Evolutionary conservation across 2,329 filamentous ascomycete genomes (phyloP), one percentile per base, ranked within the genome.

Genomic region (Magnaporthiopsis incrustans): DNA sequence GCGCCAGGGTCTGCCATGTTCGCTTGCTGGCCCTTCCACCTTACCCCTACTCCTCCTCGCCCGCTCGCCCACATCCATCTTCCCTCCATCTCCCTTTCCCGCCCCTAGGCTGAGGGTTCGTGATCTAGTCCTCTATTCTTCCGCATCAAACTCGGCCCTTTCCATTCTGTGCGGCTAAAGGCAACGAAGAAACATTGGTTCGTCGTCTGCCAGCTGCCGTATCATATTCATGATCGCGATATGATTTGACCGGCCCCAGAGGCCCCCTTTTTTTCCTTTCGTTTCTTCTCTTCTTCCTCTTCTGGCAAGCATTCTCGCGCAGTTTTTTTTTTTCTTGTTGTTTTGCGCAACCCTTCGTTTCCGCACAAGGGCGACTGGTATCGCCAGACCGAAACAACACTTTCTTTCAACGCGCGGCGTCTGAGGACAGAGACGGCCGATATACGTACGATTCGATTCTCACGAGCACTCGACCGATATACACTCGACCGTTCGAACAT

Each of bases 211-310:
- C 65, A 59, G 25, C n/a, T 30, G 30, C 30, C 30, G 22, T 7
- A 62, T 62, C 53, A 57, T 58, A 56, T 78, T 76, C 71, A 78
- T 79, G 77, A 74, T 73, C 72, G 71, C 69, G 69, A 71, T 67
- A 70, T 74, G 73, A 74, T 70, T 68, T 73, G 71, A 72, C 68
- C 70, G 77, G 77, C 77, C 77, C 70, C 67, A 71, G 73, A 69
- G 76, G 76, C 77, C 75, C 65, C 70, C 73, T 33, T 35, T 35
- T 66, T 68, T 64, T 73, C 66, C 67, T 64, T 71, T 70, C 67
- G 70, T 33, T 68, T 71, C 67, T 68, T 67, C 60, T 69, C 64
- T 63, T 32, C 57, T 61, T 59, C 44, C 60, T 53, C 53, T 57
- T 27, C 59, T 65, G 44, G 44, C 44, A 53, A 53, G 44, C 44